A percentile compares a stretch with the other conserved stretches of the same genome.
Evolutionary conservation across 495 filamentous ascomycete species (phyloP).

Genomic region (Trichoderma parareesei): DNA sequence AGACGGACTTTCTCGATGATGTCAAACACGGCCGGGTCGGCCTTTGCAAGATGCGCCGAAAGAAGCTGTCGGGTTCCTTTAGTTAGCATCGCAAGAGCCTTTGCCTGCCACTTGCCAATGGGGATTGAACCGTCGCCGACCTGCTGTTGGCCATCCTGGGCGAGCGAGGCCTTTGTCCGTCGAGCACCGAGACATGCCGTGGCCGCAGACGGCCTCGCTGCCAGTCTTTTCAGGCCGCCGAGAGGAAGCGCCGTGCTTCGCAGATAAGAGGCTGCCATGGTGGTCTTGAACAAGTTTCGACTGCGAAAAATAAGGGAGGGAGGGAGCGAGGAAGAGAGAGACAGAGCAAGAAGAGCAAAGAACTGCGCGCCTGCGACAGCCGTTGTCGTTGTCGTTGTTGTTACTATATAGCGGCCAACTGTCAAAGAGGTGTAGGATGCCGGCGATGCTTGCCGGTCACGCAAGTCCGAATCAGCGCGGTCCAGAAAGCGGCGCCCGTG

Average conservation of each 20-base stretch:
- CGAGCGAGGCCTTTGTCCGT: slow-evolving; percentile 25
- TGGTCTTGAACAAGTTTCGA: not conserved
- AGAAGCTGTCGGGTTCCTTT: slow-evolving; percentile 54
- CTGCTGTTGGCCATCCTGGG: slow-evolving; percentile 57
- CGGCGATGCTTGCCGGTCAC: not conserved
- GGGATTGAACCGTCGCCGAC: slow-evolving; percentile 25
- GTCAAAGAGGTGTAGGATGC: not conserved
- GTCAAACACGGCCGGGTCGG: slow-evolving; percentile 75
- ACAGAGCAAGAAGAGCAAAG: not conserved
- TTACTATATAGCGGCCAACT: no score
- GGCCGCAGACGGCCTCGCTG: slow-evolving; percentile 21
- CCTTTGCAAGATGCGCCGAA: slow-evolving; percentile 65
- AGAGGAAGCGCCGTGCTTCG: not conserved
- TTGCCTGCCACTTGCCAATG: slow-evolving; percentile 11
- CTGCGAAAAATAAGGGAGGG: not conserved
- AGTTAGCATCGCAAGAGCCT: slow-evolving; percentile 14
- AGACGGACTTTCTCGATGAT: slow-evolving; percentile 78
- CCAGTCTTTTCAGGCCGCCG: not conserved
- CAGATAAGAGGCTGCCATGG: slow-evolving; percentile 1
- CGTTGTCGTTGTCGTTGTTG: not conserved
- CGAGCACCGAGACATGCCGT: not conserved
- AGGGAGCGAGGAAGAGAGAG: not conserved
- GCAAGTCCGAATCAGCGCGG: not conserved
- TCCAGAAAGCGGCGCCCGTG: not conserved
- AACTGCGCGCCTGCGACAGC: not conserved